Evolutionary conservation across 306 rosid genomes (phyloP).

Genomic region (Begonia peltatifolia): DNA sequence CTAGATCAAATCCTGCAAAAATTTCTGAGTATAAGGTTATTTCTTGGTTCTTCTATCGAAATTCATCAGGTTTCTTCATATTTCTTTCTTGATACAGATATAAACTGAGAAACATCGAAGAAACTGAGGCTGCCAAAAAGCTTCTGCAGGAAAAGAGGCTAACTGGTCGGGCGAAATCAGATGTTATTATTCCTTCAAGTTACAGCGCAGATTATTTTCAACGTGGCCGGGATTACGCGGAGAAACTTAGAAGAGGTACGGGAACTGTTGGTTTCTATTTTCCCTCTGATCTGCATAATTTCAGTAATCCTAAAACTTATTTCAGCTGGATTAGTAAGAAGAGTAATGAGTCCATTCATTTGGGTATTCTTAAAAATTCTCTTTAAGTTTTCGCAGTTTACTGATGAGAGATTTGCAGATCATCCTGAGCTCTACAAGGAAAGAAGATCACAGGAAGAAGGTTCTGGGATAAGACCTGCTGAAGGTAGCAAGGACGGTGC

Average conservation of each 20-base stretch:
- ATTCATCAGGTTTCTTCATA: constrained; percentile 5
- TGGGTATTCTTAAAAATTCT: too few relatives aligned
- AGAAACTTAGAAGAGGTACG: constrained; percentile 83
- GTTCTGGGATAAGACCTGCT: constrained; percentile 40
- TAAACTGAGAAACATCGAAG: constrained; percentile 85
- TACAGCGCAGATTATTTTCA: constrained; percentile 96
- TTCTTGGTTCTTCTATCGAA: neutral
- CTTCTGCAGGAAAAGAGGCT: constrained; percentile 90
- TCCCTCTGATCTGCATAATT: neutral
- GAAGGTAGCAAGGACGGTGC: constrained; percentile 42
- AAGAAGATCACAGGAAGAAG: constrained; percentile 47
- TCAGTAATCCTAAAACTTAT: neutral
- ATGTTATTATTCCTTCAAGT: constrained; percentile 77
- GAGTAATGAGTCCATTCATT: too few relatives aligned
- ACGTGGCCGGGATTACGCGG: constrained; percentile 98
- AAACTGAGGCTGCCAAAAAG: constrained; percentile 96
- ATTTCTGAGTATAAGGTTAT: too few relatives aligned
- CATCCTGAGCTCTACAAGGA: constrained; percentile 95
- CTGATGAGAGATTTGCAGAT: constrained; percentile 34
- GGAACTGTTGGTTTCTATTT: constrained; percentile 4
- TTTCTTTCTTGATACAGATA: constrained; percentile 35
- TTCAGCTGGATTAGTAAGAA: neutral
- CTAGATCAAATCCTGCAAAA: too few relatives aligned
- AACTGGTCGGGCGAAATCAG: constrained; percentile 65
- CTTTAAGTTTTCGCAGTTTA: constrained; percentile 7